phyloP scores from a whole-genome alignment of 108 stramenopile species.

The Thalassiosira profunda region DNA sequence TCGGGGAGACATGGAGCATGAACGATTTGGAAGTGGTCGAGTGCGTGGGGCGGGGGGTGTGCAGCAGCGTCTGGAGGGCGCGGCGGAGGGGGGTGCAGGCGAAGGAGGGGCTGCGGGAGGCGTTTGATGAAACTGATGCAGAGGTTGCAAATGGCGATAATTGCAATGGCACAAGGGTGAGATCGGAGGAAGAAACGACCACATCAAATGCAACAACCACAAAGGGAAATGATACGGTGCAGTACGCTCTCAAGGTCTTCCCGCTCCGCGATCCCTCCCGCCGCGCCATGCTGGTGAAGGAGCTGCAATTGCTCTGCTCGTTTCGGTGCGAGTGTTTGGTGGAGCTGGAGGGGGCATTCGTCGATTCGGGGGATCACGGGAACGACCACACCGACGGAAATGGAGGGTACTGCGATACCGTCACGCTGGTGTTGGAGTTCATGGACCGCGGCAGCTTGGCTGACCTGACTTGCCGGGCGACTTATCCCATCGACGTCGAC shows the following conservation, averaged over 20 bases:
- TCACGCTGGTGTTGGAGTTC: constrained; percentile 78
- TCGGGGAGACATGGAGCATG: constrained; percentile 37
- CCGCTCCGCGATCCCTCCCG: constrained; percentile 18
- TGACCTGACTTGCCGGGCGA: too few relatives aligned
- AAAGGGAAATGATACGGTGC: constrained; percentile 45
- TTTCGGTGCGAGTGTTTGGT: constrained; percentile 65
- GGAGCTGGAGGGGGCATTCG: constrained; percentile 75
- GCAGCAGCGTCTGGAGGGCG: constrained; percentile 65
- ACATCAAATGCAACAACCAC: not conserved
- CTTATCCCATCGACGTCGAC: too few relatives aligned
- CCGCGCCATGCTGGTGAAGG: constrained; percentile 71
- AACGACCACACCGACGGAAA: too few relatives aligned
- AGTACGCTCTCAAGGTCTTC: constrained; percentile 51
- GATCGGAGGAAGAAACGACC: not conserved
- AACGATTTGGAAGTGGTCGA: constrained; percentile 33
- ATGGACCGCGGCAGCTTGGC: constrained; percentile 83
- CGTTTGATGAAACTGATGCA: not conserved
- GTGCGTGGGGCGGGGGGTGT: constrained; percentile 70
- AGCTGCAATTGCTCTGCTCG: constrained; percentile 61
- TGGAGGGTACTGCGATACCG: too few relatives aligned
- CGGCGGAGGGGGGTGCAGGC: too few relatives aligned
- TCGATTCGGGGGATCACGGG: constrained; percentile 44
- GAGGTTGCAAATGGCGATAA: not conserved
- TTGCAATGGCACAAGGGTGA: not conserved
- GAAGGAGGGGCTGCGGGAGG: not conserved